These are phyloP conservation scores for Ramaria sp. DNA, from an alignment of 768 basidiomycete species.

Conservation along the genomic window DNA sequence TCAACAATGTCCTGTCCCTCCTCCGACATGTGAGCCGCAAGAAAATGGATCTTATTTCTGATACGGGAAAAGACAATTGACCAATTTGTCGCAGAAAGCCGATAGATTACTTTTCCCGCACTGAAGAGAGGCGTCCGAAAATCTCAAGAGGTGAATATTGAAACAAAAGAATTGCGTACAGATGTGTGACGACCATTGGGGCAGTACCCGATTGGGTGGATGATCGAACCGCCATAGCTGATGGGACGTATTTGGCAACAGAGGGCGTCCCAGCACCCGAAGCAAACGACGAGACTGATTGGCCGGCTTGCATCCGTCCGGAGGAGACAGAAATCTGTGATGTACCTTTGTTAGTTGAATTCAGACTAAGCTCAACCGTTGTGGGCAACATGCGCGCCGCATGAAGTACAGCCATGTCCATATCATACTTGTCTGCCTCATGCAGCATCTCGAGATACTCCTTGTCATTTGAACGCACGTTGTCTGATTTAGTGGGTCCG, in stretches of 20 bases:
- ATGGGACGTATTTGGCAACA: slow-evolving; percentile 1
- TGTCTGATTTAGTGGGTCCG: slow-evolving; percentile 4
- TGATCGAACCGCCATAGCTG: slow-evolving; percentile 8
- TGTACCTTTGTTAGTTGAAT: neutral
- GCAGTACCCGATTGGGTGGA: slow-evolving; percentile 1
- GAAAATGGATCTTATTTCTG: slow-evolving; percentile 52
- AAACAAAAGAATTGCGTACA: slow-evolving; percentile 10
- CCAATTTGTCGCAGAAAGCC: slow-evolving; percentile 87
- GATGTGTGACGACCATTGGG: slow-evolving; percentile 8
- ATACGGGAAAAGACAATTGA: slow-evolving; percentile 60
- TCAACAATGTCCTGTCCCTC: slow-evolving; percentile 61
- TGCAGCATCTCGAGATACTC: slow-evolving; percentile 3
- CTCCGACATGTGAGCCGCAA: slow-evolving; percentile 40
- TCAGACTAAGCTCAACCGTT: neutral
- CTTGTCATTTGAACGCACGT: neutral
- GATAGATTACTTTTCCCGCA: slow-evolving; percentile 71
- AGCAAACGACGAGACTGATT: neutral
- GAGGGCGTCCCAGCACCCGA: neutral
- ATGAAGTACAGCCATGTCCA: neutral
- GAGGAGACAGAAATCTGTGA: neutral
- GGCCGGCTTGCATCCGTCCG: neutral
- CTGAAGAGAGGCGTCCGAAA: neutral
- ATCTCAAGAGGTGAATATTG: neutral
- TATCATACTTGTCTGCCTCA: neutral
- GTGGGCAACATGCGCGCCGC: neutral